A percentile compares a stretch with the other conserved stretches of the same genome.
Conservation (phyloP, 306 rosid species). For the Acacia acuminata region DNA sequence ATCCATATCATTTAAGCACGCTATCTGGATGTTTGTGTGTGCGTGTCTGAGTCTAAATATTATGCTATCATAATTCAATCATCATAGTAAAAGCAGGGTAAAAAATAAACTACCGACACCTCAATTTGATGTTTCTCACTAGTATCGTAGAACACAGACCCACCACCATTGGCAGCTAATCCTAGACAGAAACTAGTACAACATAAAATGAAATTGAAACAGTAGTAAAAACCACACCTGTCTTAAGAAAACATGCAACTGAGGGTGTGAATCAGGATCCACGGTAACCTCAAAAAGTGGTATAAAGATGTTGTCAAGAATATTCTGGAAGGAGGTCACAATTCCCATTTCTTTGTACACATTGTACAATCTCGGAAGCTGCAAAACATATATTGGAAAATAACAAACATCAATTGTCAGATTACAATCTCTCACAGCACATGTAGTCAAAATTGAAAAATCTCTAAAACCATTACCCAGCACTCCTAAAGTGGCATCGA, state of each 20-base stretch:
- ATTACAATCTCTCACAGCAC: conserved; percentile 4
- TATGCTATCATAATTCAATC: background rate
- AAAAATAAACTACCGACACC: background rate
- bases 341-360: conserved; percentile 98
- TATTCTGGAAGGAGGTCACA: conserved; percentile 93
- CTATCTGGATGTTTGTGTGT: background rate
- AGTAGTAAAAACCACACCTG: conserved; percentile 52
- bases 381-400: conserved; percentile 40
- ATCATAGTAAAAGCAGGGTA: background rate
- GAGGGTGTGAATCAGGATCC: conserved; percentile 98
- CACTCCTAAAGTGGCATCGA: conserved; percentile 18
- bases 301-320: conserved; percentile 94
- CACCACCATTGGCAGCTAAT: conserved; percentile 6
- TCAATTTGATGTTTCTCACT: background rate
- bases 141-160: background rate
- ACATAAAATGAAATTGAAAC: conserved; percentile 5
- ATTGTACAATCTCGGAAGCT: conserved; percentile 94
- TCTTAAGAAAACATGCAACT: conserved; percentile 91
- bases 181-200: background rate
- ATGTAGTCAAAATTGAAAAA: conserved; percentile 16
- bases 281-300: conserved; percentile 95
- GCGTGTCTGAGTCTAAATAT: too few species aligned
- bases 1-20: background rate
- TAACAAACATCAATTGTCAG: conserved; percentile 14
- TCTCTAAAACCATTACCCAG: background rate